Evolutionary conservation across 805 yeast genomes (phyloP), one percentile per base, ranked within the genome.

Genomic region (Candida coquimbonensis): DNA sequence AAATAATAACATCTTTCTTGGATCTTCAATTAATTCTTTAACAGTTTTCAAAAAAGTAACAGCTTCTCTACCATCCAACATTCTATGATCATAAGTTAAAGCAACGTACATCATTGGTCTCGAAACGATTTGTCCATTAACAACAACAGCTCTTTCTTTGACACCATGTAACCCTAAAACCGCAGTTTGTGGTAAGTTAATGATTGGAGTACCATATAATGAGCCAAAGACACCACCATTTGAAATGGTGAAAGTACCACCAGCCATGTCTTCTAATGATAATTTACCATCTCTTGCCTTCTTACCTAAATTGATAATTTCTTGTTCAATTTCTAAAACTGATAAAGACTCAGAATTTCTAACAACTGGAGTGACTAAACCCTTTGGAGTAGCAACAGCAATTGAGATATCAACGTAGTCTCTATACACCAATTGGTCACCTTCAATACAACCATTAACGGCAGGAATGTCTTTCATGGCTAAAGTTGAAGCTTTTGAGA

Each of bases 101-200:
- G 99, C 99, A 62, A 93, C 73, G 79, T 93, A 93, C 99, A 93
- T 93, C 98, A 93, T 91, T 67, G 99, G 99, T 77, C 98, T 86
- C 39, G 91, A 78, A 56, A 87, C 99, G 58, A 93, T 78, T 77
- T 91, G 90, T 46, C 99, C 99, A 59, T 93, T 83, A 49, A 93
- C 89, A 49, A 91, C 91, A 49, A 93, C 96, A 39, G 98, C 93
- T 77, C 98, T 89, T 69, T 93, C 91, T 75, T 93, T 93, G 58
- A 87, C 85, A 69, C 97, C 98, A 62, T 93, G 99, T 64, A 93
- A 79, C 59, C 99, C 99, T 59, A 93, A 78, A 24, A 93, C 99
- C 39, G 98, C 97, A 49, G 96, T 89, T 74, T 93, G 99, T 45
- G 99, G 99, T 80, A 86, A 72, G 79, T 93, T 93, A 67, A 93